phyloP scores from a whole-genome alignment of 768 basidiomycete species.

The Hysterangium stoloniferum region DNA sequence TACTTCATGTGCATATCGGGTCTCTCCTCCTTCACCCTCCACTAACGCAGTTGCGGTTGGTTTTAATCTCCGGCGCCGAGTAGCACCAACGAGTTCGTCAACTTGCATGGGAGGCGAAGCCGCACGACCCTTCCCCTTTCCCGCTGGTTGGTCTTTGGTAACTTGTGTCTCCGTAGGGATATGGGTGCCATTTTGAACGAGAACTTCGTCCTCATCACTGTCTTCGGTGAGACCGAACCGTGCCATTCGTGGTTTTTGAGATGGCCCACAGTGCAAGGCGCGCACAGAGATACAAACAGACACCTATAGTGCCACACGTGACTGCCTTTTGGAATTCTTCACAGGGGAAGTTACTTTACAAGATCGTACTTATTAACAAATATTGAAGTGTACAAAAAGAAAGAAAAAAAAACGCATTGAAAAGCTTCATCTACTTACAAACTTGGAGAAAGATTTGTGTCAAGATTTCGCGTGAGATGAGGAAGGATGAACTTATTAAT shows the following conservation, averaged over 20 bases:
- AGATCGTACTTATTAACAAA: too few species aligned
- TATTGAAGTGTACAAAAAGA: too few species aligned
- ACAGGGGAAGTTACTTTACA: too few species aligned
- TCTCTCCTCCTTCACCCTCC: conserved; percentile 49
- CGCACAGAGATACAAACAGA: too few species aligned
- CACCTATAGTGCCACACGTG: too few species aligned
- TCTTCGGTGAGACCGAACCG: conserved; percentile 10
- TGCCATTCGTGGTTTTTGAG: neutral
- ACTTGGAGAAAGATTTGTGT: too few species aligned
- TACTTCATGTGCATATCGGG: conserved; percentile 38
- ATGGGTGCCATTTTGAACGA: neutral
- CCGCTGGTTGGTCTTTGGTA: neutral
- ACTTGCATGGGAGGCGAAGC: neutral
- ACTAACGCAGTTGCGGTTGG: conserved; percentile 39
- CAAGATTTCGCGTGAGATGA: too few species aligned
- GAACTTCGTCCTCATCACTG: conserved; percentile 6
- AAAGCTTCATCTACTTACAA: too few species aligned
- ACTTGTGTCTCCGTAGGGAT: neutral
- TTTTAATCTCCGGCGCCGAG: neutral
- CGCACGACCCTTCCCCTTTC: neutral
- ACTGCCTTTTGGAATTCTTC: too few species aligned
- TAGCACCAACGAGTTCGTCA: conserved; percentile 1
- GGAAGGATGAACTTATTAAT: too few species aligned
- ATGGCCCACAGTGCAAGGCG: too few species aligned
- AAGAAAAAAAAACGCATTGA: too few species aligned